These are phyloP conservation scores for Ophiostoma himal-ulmi DNA, from an alignment of 2,329 filamentous ascomycete genomes.

Conservation along the genomic window DNA sequence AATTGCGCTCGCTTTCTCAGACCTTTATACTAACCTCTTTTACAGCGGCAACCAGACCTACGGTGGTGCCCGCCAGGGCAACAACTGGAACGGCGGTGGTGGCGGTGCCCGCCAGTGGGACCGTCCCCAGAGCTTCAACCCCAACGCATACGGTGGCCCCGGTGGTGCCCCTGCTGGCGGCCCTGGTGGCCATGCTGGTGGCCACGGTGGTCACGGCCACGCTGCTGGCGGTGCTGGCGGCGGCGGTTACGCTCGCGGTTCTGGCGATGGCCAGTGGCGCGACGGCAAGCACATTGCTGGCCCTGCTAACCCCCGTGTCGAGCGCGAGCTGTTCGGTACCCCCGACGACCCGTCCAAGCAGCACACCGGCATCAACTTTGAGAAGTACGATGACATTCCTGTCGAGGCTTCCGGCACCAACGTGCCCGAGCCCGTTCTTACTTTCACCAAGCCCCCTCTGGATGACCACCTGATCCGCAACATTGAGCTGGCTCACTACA, in stretches of 20 bases:
- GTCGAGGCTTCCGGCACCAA: conserved; percentile 93
- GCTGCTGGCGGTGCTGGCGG: conserved; percentile 31
- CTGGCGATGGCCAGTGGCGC: conserved; percentile 92
- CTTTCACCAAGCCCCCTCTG: conserved; percentile 90
- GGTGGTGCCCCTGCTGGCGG: conserved; percentile 27
- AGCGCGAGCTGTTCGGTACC: conserved; percentile 92
- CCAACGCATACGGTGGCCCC: conserved; percentile 52
- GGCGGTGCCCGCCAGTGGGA: conserved; percentile 27
- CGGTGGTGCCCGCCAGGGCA: conserved; percentile 33
- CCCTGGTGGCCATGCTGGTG: conserved; percentile 21
- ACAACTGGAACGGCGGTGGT: conserved; percentile 32
- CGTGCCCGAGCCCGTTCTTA: conserved; percentile 83
- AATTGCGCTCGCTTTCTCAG: neutral
- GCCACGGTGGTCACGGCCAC: conserved; percentile 31
- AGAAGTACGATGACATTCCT: conserved; percentile 99
- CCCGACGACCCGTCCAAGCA: conserved; percentile 87
- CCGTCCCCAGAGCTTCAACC: conserved; percentile 48
- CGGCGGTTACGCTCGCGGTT: conserved; percentile 62
- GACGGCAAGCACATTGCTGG: conserved; percentile 95
- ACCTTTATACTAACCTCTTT: conserved; percentile 16
- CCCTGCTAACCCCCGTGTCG: conserved; percentile 77
- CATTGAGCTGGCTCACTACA: conserved; percentile 91
- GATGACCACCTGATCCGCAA: conserved; percentile 90
- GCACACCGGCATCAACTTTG: conserved; percentile 98
- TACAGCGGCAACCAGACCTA: conserved; percentile 43